A percentile compares a stretch with the other conserved stretches of the same genome.
phyloP scores from a whole-genome alignment of 1,139 yeast species.

The Protomyces inundatus region DNA sequence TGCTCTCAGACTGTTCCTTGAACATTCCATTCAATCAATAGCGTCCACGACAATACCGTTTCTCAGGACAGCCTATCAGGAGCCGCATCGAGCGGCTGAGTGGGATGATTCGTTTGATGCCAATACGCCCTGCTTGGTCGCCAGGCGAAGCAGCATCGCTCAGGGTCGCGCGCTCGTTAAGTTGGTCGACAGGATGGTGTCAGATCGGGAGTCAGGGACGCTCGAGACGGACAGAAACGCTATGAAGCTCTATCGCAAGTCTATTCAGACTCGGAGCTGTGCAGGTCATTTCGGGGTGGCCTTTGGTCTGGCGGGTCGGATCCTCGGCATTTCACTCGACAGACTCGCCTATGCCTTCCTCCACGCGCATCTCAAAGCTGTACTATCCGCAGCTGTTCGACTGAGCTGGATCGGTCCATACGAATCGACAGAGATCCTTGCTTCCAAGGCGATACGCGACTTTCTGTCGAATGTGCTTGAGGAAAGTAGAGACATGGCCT shows the following conservation, averaged over 20 bases:
- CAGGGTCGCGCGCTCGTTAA: conserved; percentile 28
- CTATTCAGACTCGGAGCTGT: neutral
- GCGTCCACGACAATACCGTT: conserved; percentile 19
- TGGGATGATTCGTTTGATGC: conserved; percentile 25
- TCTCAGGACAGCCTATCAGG: conserved; percentile 12
- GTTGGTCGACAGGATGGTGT: conserved; percentile 3
- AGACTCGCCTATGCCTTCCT: conserved; percentile 9
- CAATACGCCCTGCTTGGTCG: conserved; percentile 25
- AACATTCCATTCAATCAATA: conserved; percentile 16
- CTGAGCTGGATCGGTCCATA: conserved; percentile 27
- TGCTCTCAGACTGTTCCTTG: neutral
- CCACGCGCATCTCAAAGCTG: conserved; percentile 26
- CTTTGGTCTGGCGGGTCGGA: conserved; percentile 25
- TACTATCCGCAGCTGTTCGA: conserved; percentile 28
- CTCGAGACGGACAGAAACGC: neutral
- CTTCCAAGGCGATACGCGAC: conserved; percentile 12
- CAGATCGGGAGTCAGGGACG: neutral
- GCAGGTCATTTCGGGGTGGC: conserved; percentile 26
- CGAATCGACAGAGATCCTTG: conserved; percentile 20
- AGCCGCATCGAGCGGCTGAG: conserved; percentile 3
- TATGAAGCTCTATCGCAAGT: neutral
- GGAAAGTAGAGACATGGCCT: neutral
- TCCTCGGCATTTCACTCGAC: conserved; percentile 17
- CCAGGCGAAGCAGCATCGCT: conserved; percentile 21
- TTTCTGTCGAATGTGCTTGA: neutral